Evolutionary conservation across 805 yeast species (phyloP).

Genomic region (Ogataea trehalophila): DNA sequence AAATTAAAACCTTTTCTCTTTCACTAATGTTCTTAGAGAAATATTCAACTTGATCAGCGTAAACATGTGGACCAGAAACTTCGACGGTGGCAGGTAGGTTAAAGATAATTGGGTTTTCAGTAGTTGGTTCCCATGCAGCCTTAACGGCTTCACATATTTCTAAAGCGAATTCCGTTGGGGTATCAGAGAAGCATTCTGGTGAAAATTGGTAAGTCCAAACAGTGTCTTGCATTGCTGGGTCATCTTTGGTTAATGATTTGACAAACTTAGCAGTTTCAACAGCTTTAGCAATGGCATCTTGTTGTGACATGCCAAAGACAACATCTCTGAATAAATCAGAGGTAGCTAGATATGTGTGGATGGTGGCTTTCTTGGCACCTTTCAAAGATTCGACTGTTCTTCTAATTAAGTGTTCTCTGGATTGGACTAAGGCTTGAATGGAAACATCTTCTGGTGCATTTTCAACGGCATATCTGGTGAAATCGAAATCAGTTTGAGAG

Average conservation of each 20-base stretch:
- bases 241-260: slow-evolving; percentile 67
- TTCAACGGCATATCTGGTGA: slow-evolving; percentile 74
- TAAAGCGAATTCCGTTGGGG: slow-evolving; percentile 68
- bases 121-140: slow-evolving; percentile 76
- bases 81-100: slow-evolving; percentile 81
- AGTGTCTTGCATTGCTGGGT: slow-evolving; percentile 58
- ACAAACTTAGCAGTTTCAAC: slow-evolving; percentile 67
- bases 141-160: slow-evolving; percentile 79
- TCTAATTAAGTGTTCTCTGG: slow-evolving; percentile 68
- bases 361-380: slow-evolving; percentile 69
- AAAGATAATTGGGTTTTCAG: slow-evolving; percentile 67
- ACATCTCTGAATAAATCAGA: slow-evolving; percentile 72
- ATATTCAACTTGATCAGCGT: slow-evolving; percentile 78
- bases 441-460: slow-evolving; percentile 72
- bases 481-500: slow-evolving; percentile 77
- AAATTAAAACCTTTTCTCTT: slow-evolving; percentile 65
- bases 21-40: slow-evolving; percentile 63
- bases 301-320: slow-evolving; percentile 65
- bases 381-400: slow-evolving; percentile 69
- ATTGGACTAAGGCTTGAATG: slow-evolving; percentile 70
- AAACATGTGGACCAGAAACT: slow-evolving; percentile 68
- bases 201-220: slow-evolving; percentile 71
- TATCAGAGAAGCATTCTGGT: slow-evolving; percentile 74
- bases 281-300: slow-evolving; percentile 65
- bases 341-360: slow-evolving; percentile 73